These are phyloP conservation scores for Spathaspora gorwiae DNA, from an alignment of 805 yeast genomes.

Conservation along the genomic window DNA sequence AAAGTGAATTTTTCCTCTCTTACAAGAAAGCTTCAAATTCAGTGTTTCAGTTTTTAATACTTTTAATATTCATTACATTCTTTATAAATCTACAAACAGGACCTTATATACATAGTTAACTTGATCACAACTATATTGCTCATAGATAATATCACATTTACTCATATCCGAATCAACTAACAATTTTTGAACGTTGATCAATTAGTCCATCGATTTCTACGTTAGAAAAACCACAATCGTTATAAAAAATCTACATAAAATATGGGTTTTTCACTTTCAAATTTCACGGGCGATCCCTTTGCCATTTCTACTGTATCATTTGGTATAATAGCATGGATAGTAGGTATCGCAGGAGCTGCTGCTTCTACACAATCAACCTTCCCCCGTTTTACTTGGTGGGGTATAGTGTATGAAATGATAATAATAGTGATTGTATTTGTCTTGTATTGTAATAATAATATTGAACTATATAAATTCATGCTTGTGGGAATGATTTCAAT, in stretches of 20 bases:
- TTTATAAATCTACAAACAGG: too few relatives aligned
- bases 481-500: constrained; percentile 56
- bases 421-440: constrained; percentile 48
- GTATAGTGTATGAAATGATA: constrained; percentile 71
- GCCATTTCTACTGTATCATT: constrained; percentile 78
- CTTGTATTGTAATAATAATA: constrained; percentile 54
- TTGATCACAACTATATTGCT: too few relatives aligned
- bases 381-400: constrained; percentile 97
- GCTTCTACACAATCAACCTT: constrained; percentile 35
- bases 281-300: constrained; percentile 77
- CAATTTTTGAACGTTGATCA: too few relatives aligned
- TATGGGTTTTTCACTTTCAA: constrained; percentile 40
- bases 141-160: too few relatives aligned
- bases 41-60: too few relatives aligned
- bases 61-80: too few relatives aligned
- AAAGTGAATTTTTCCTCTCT: too few relatives aligned
- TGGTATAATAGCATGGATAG: constrained; percentile 75
- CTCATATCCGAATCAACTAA: too few relatives aligned
- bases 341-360: constrained; percentile 84
- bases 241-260: neutral
- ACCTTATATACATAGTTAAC: too few relatives aligned
- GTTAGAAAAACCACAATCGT: too few relatives aligned
- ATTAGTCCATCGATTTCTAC: too few relatives aligned
- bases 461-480: constrained; percentile 64
- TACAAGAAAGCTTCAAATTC: too few relatives aligned